Conservation (phyloP, 352 stramenopile genomes). For the Peronospora tabacina region DNA sequence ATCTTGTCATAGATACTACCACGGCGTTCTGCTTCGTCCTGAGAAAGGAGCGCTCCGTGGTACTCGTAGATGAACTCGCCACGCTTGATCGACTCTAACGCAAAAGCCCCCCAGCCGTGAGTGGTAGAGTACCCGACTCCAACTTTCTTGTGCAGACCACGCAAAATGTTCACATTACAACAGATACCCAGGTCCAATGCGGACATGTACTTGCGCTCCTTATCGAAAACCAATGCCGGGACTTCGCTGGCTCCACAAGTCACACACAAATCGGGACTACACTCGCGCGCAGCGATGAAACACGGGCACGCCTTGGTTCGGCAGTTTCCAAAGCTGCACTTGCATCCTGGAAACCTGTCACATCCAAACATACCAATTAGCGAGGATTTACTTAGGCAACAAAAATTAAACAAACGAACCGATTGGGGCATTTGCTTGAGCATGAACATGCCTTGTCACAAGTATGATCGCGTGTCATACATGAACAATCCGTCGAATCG, state of each 20-base stretch:
- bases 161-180: conserved; percentile 60
- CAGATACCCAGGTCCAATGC: conserved; percentile 51
- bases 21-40: conserved; percentile 62
- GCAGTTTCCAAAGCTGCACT: conserved; percentile 49
- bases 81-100: conserved; percentile 49
- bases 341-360: conserved; percentile 43
- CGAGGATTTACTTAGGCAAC: not conserved
- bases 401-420: conserved; percentile 22
- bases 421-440: conserved; percentile 62
- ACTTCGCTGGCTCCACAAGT: conserved; percentile 57
- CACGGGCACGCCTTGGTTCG: conserved; percentile 56
- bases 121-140: conserved; percentile 50
- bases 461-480: conserved; percentile 67
- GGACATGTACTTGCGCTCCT: conserved; percentile 30
- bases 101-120: conserved; percentile 60
- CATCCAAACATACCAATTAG: conserved; percentile 7
- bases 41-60: conserved; percentile 49
- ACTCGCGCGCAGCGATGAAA: conserved; percentile 51
- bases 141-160: conserved; percentile 53
- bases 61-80: conserved; percentile 72
- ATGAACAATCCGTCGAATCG: conserved; percentile 49
- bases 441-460: conserved; percentile 82
- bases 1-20: conserved; percentile 84
- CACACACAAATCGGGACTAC: conserved; percentile 47
- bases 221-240: conserved; percentile 33